These are phyloP conservation scores for Calonectria multiphialidica DNA, from an alignment of 2,329 filamentous ascomycete genomes.

Conservation along the genomic window DNA sequence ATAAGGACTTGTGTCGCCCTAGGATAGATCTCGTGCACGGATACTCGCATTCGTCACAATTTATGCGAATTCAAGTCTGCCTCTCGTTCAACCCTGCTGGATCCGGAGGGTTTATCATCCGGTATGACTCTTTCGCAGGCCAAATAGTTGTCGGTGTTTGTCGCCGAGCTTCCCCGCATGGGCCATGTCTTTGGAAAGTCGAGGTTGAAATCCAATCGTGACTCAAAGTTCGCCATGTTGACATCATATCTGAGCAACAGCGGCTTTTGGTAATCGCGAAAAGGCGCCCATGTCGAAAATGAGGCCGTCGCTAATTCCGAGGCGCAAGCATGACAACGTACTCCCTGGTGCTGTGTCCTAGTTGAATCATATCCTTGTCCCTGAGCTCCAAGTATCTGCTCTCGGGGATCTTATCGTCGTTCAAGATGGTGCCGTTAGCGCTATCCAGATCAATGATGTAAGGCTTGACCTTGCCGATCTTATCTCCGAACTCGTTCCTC, in stretches of 20 bases:
- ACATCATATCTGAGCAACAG: neutral
- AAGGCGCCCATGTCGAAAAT: neutral
- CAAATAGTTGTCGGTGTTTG: neutral
- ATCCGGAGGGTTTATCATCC: neutral
- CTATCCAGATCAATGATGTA: constrained; percentile 96
- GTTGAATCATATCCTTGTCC: constrained; percentile 89
- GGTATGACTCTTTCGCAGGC: neutral
- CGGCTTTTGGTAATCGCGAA: neutral
- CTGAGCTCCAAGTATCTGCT: constrained; percentile 88
- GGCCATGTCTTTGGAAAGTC: neutral
- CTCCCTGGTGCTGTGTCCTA: constrained; percentile 89
- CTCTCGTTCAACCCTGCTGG: constrained; percentile 1
- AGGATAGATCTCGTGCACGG: neutral
- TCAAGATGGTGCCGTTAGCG: constrained; percentile 89
- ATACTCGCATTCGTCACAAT: neutral
- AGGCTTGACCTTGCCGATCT: constrained; percentile 81
- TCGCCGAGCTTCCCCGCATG: neutral
- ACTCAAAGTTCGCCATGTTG: neutral
- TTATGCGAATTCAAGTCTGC: neutral
- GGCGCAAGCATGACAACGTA: constrained; percentile 92
- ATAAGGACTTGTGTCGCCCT: neutral
- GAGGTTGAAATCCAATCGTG: neutral
- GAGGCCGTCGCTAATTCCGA: constrained; percentile 48
- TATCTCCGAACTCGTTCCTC: constrained; percentile 88
- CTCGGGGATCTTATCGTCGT: constrained; percentile 78